Percentiles rank a stretch among this genome's conserved stretches.
Conservation (phyloP, 257 asterid species). For the Cinchona pubescens region DNA sequence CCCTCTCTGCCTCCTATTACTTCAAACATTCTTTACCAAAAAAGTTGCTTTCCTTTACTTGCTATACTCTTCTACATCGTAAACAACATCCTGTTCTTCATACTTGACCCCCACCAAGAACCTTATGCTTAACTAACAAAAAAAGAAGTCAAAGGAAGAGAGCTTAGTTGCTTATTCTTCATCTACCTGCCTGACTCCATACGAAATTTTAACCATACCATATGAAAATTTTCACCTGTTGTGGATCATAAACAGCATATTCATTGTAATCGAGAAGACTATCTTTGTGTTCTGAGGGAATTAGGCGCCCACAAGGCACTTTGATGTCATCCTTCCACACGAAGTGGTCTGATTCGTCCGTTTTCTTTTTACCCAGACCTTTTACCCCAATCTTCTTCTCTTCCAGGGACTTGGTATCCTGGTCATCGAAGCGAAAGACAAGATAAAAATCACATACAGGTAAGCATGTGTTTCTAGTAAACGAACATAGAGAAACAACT, state of each 20-base stretch:
- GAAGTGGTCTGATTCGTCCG: conserved; percentile 77
- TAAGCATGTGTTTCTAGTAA: neutral
- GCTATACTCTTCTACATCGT: conserved; percentile 35
- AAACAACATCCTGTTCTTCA: conserved; percentile 63
- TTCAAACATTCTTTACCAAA: neutral
- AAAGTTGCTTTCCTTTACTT: no score
- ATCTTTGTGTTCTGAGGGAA: conserved; percentile 52
- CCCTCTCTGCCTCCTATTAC: conserved; percentile 3
- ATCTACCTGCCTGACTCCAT: neutral
- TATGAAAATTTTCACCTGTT: conserved; percentile 37
- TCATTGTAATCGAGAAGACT: conserved; percentile 75
- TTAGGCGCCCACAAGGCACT: conserved; percentile 70
- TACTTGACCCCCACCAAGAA: conserved; percentile 73
- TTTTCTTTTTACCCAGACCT: conserved; percentile 63
- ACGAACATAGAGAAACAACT: no score
- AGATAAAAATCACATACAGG: no score
- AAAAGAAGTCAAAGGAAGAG: neutral
- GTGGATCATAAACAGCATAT: conserved; percentile 77
- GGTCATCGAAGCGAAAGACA: neutral
- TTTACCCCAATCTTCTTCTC: conserved; percentile 59
- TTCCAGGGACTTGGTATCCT: conserved; percentile 53
- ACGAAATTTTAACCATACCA: neutral
- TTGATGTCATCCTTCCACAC: conserved; percentile 69
- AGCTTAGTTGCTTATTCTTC: neutral
- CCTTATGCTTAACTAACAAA: conserved; percentile 54